These are phyloP conservation scores for Podospora bellae-mahoneyi DNA, from an alignment of 495 filamentous ascomycete species.

Conservation along the genomic window DNA sequence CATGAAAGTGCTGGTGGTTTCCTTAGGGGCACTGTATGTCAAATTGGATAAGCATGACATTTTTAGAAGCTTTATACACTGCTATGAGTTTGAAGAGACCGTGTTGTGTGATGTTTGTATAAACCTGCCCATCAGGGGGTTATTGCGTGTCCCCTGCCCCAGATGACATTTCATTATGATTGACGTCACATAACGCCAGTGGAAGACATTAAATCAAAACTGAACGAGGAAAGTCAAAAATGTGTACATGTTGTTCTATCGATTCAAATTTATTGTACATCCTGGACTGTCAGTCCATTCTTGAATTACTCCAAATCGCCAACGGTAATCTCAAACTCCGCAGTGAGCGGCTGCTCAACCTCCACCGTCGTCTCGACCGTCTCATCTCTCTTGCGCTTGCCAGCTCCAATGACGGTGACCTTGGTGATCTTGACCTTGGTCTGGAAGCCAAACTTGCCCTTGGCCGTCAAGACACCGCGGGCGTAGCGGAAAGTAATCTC, in stretches of 20 bases:
- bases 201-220: too few species aligned
- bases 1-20: not conserved
- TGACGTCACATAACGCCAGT: too few species aligned
- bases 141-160: too few species aligned
- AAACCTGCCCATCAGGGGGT: too few species aligned
- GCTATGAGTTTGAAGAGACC: too few species aligned
- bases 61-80: too few species aligned
- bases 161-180: too few species aligned
- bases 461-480: constrained; percentile 46
- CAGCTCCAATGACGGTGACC: constrained; percentile 54
- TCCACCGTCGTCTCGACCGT: constrained; percentile 8
- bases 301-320: not conserved
- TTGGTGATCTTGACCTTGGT: constrained; percentile 50
- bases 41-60: too few species aligned
- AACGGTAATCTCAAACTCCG: constrained; percentile 15
- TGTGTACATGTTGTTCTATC: too few species aligned
- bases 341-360: constrained; percentile 18
- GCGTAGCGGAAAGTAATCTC: constrained; percentile 54
- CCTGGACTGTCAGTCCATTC: not conserved
- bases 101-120: too few species aligned
- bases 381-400: constrained; percentile 16
- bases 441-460: constrained; percentile 53
- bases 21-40: not conserved
- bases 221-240: too few species aligned
- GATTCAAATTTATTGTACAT: not conserved